phyloP scores from a whole-genome alignment of 106 monocot species.

The Iris macrosiphon region DNA sequence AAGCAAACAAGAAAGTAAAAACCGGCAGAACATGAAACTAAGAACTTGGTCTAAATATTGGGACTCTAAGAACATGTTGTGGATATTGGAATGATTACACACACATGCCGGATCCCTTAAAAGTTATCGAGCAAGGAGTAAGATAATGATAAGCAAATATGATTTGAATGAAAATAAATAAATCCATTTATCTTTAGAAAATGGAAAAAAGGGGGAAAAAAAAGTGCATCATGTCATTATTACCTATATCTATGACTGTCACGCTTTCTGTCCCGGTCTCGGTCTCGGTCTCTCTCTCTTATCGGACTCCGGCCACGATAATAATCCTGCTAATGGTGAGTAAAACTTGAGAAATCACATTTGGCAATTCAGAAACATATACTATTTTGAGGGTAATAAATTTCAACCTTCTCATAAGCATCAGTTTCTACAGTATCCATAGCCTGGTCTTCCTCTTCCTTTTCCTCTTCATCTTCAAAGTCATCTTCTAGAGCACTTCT shows the following conservation, averaged over 20 bases:
- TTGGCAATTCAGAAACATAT: not conserved
- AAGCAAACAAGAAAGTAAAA: no score
- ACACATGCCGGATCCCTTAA: no score
- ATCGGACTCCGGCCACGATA: slow-evolving; percentile 75
- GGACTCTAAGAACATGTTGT: not conserved
- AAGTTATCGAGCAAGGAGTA: no score
- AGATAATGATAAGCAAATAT: not conserved
- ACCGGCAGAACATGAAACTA: no score
- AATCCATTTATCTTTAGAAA: not conserved
- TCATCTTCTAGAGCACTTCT: slow-evolving; percentile 98
- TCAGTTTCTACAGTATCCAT: slow-evolving; percentile 40
- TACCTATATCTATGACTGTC: slow-evolving; percentile 77
- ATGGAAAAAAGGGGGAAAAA: not conserved
- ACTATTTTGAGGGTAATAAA: not conserved
- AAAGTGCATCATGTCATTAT: not conserved
- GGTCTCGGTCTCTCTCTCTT: slow-evolving; percentile 78
- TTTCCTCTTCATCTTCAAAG: slow-evolving; percentile 98
- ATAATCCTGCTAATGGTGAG: slow-evolving; percentile 37
- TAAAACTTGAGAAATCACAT: no score
- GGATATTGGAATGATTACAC: not conserved
- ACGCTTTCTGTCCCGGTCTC: slow-evolving; percentile 74
- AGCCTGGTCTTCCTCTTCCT: slow-evolving; percentile 71
- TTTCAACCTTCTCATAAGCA: slow-evolving; percentile 43
- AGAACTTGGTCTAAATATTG: no score
- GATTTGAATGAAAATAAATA: not conserved